phyloP scores from a whole-genome alignment of 192 early-diverging fungal species.

The Phycomyces nitens region DNA sequence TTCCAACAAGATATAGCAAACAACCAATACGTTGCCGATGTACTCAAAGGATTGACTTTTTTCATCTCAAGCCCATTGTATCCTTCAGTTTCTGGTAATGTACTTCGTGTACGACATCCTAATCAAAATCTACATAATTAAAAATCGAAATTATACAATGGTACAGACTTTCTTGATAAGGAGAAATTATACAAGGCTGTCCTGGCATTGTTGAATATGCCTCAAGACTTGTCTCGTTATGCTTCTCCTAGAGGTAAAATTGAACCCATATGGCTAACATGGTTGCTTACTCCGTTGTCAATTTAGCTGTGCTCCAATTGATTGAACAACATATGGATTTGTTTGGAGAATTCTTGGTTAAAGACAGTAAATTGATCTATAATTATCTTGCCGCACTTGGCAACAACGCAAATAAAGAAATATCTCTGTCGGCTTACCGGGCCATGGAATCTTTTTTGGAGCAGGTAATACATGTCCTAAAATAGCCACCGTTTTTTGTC shows the following conservation, averaged over 20 bases:
- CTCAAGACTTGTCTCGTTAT: conserved; percentile 39
- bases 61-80: not conserved
- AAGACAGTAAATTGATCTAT: conserved; percentile 32
- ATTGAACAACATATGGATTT: conserved; percentile 36
- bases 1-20: conserved; percentile 29
- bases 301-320: conserved; percentile 34
- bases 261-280: not conserved
- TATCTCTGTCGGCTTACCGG: conserved; percentile 33
- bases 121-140: not conserved
- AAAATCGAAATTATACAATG: not conserved
- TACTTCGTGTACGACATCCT: not conserved
- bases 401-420: conserved; percentile 32
- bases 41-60: conserved; percentile 25
- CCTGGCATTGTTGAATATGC: conserved; percentile 35
- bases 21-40: conserved; percentile 23
- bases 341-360: conserved; percentile 28
- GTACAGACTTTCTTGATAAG: conserved; percentile 17
- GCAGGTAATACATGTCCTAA: conserved; percentile 18
- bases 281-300: not conserved
- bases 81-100: not conserved
- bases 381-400: conserved; percentile 25
- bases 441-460: conserved; percentile 38
- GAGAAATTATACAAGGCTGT: conserved; percentile 25
- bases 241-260: conserved; percentile 34
- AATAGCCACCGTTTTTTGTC: too few relatives aligned